Conservation (phyloP, 2,329 filamentous ascomycete species). For the Fusarium sambucinum region DNA sequence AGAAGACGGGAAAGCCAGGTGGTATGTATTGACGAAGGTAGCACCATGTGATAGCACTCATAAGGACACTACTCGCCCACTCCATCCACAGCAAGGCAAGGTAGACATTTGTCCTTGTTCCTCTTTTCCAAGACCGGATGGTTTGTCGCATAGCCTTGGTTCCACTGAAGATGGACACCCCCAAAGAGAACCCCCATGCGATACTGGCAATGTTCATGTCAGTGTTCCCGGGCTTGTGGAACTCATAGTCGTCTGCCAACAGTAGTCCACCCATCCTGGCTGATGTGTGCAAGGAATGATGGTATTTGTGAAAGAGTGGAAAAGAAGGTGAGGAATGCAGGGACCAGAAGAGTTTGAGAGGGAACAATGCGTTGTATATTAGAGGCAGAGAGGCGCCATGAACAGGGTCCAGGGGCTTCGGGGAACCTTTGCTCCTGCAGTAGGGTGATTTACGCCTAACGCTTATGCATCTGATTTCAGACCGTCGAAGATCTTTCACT, state of each 20-base stretch:
- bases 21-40: constrained; percentile 45
- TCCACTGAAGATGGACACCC: constrained; percentile 45
- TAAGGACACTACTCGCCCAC: constrained; percentile 43
- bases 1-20: constrained; percentile 44
- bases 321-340: constrained; percentile 4
- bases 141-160: constrained; percentile 44
- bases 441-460: not conserved
- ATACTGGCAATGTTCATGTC: constrained; percentile 50
- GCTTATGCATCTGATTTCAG: constrained; percentile 19
- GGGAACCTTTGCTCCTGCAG: constrained; percentile 12
- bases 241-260: constrained; percentile 38
- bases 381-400: constrained; percentile 18
- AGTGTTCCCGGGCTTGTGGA: constrained; percentile 36
- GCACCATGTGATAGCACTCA: constrained; percentile 47
- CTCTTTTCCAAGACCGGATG: constrained; percentile 47
- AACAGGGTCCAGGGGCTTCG: constrained; percentile 9
- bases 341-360: not conserved
- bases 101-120: constrained; percentile 42
- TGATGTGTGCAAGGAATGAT: constrained; percentile 8
- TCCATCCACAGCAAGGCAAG: constrained; percentile 45
- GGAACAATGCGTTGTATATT: constrained; percentile 25
- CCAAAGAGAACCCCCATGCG: constrained; percentile 46
- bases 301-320: not conserved
- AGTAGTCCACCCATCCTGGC: constrained; percentile 42
- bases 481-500: constrained; percentile 23